These are phyloP conservation scores for Calophaca sinica DNA, from an alignment of 306 rosid species.

Conservation along the genomic window DNA sequence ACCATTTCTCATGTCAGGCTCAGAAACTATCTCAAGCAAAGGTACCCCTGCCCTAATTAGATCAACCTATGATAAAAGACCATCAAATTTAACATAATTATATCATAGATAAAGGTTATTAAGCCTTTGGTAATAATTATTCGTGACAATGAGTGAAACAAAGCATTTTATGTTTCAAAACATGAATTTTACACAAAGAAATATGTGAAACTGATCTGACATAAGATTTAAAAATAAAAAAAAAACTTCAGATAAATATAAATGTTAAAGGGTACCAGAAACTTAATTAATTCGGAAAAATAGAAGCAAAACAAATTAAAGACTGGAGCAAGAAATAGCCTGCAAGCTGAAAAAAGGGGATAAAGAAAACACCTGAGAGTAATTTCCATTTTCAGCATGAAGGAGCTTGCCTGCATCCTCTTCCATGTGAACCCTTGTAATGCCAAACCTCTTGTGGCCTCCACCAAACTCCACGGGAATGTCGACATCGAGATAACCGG, in stretches of 20 bases:
- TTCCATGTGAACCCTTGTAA: slow-evolving; percentile 99
- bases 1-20: no score
- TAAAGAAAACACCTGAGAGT: slow-evolving; percentile 64
- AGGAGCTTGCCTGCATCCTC: slow-evolving; percentile 98
- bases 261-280: not conserved
- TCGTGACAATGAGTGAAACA: not conserved
- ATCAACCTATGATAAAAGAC: no score
- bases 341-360: no score
- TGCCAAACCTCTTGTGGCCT: slow-evolving; percentile 86
- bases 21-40: no score
- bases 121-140: no score
- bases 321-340: no score
- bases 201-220: not conserved
- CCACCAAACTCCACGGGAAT: slow-evolving; percentile 92
- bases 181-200: not conserved
- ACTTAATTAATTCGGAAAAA: not conserved
- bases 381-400: slow-evolving; percentile 80
- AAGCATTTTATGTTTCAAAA: not conserved
- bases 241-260: not conserved
- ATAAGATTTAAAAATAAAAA: no score
- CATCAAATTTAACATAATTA: no score
- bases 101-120: no score
- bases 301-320: no score
- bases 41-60: no score
- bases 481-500: slow-evolving; percentile 81